Evolutionary conservation across 2,329 filamentous ascomycete genomes (phyloP).

Genomic region (Colletotrichum aenigma): DNA sequence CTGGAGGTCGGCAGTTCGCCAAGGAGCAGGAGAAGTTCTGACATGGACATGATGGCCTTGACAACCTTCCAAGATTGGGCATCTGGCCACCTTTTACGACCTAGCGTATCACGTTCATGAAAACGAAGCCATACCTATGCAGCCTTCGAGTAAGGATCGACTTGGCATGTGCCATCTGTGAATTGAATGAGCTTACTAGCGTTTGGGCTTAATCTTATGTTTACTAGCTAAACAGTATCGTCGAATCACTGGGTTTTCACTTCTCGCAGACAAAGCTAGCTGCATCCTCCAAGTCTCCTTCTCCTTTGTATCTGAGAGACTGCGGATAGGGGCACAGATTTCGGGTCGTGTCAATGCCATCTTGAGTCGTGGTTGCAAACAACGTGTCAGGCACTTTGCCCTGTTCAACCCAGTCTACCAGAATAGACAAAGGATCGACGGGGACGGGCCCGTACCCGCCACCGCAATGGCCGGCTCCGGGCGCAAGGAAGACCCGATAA

Average conservation of each 20-base stretch:
- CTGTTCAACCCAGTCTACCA: background rate
- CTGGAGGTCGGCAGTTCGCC: background rate
- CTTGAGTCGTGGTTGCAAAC: background rate
- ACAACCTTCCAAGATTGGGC: background rate
- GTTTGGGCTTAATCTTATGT: background rate
- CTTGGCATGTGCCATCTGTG: background rate
- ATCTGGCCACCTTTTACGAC: background rate
- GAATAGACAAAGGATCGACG: background rate
- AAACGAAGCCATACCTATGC: too few relatives aligned
- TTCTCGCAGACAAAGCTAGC: background rate
- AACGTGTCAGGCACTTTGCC: background rate
- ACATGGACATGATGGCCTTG: background rate
- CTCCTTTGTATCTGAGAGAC: background rate
- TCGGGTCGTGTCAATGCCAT: background rate
- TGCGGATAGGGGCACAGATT: background rate
- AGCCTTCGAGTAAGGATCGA: background rate
- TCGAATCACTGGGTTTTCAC: background rate
- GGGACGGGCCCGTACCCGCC: conserved; percentile 1
- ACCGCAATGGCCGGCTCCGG: conserved; percentile 55
- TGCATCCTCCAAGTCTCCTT: background rate
- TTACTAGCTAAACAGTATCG: background rate
- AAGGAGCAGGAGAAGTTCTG: background rate
- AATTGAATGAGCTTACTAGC: background rate
- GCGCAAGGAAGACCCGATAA: conserved; percentile 54
- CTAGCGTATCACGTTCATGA: background rate